Conservation (phyloP, 2,329 filamentous ascomycete genomes). For the Fusarium sp. region DNA sequence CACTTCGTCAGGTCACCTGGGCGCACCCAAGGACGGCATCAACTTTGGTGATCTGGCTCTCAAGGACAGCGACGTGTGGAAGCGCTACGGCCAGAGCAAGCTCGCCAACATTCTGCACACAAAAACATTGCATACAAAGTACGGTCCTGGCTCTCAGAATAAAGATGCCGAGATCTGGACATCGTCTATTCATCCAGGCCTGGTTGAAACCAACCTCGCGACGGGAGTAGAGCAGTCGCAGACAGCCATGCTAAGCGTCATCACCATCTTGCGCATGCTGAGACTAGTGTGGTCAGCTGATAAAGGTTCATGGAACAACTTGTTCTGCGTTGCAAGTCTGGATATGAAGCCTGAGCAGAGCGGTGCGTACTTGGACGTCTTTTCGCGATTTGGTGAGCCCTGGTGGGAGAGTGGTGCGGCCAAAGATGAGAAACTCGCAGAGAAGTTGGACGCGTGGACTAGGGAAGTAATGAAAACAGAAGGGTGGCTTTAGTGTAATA, state of each 20-base stretch:
- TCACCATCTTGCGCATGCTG: background rate
- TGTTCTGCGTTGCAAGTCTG: slow-evolving; percentile 25
- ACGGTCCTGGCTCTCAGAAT: slow-evolving; percentile 20
- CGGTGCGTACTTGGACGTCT: slow-evolving; percentile 27
- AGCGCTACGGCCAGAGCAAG: slow-evolving; percentile 33
- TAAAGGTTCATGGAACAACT: slow-evolving; percentile 29
- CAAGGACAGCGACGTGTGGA: background rate
- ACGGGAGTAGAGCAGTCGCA: background rate
- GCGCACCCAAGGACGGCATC: slow-evolving; percentile 27
- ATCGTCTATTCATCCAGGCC: slow-evolving; percentile 22
- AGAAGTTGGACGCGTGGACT: slow-evolving; percentile 32
- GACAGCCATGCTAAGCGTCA: background rate
- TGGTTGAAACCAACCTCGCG: slow-evolving; percentile 22
- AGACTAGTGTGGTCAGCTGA: slow-evolving; percentile 14
- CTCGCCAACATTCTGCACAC: slow-evolving; percentile 35
- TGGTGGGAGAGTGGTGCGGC: slow-evolving; percentile 23
- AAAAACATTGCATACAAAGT: slow-evolving; percentile 14
- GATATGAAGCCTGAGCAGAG: slow-evolving; percentile 29
- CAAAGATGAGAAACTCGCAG: slow-evolving; percentile 22
- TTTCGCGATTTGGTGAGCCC: slow-evolving; percentile 12
- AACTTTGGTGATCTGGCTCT: slow-evolving; percentile 12
- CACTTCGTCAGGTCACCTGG: slow-evolving; percentile 19
- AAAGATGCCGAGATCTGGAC: slow-evolving; percentile 29
- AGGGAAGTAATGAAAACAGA: slow-evolving; percentile 14
- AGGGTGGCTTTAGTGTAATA: slow-evolving; percentile 19